Conservation (phyloP, 164 flowering plant species). For the Sextonia rubra region DNA sequence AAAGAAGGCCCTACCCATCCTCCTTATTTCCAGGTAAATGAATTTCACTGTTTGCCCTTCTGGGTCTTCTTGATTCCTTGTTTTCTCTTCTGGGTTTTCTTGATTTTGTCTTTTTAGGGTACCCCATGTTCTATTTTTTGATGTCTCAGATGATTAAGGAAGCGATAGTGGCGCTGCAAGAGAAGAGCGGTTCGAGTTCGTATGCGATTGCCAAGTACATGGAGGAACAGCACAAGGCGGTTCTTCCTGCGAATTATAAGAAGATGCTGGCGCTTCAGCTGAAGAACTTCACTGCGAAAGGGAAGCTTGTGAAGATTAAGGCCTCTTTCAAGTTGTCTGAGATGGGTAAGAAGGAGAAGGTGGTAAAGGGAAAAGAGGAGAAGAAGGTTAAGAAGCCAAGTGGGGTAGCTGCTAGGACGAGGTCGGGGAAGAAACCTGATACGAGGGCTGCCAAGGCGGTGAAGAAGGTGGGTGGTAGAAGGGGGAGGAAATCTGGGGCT, state of each 20-base stretch:
- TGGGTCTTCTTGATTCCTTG: background rate
- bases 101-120: background rate
- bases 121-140: background rate
- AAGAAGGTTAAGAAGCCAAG: conserved; percentile 9
- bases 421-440: conserved; percentile 12
- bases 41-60: background rate
- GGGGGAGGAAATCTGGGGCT: conserved; percentile 26
- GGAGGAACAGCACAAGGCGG: conserved; percentile 72
- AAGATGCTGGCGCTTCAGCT: conserved; percentile 59
- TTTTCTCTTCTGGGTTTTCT: background rate
- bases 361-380: background rate
- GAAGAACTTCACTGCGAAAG: conserved; percentile 54
- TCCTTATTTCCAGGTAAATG: conserved; percentile 25
- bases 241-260: conserved; percentile 62
- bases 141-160: conserved; percentile 68
- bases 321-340: conserved; percentile 75
- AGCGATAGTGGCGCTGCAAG: conserved; percentile 56
- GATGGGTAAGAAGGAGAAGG: conserved; percentile 26
- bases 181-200: conserved; percentile 70
- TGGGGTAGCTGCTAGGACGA: conserved; percentile 7
- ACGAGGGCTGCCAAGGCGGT: conserved; percentile 12
- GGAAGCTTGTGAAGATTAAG: conserved; percentile 60
- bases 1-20: conserved; percentile 19
- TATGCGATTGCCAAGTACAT: conserved; percentile 82
- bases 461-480: conserved; percentile 38